Base-by-base conservation (phyloP, 2,329 filamentous ascomycete genomes). In the Emericellopsis cladophorae region DNA sequence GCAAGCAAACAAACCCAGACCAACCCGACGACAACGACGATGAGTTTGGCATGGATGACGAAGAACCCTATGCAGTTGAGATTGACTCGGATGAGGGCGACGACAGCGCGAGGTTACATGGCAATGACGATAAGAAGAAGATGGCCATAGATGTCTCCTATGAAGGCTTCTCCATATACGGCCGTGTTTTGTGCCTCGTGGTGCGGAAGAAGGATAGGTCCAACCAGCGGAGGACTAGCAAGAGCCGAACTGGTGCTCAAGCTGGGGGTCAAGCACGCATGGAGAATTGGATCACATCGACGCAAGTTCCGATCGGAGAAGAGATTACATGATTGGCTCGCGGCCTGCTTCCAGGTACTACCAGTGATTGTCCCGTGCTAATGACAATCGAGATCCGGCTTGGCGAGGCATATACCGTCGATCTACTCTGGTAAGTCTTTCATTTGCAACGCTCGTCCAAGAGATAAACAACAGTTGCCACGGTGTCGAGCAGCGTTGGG, bases 81-180 rank as follows among this genome's bases (percentile, higher is more conserved):
- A 52, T 61, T 42, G 57, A 60, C 44, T 61, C 59, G 43, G 62
- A 61, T 48, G 54, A 48, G 40, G 60, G 64, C 45, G 64, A 64
- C 31, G 54, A 51, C 36, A 54, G 51, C 29, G 44, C 45, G 26
- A 51, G 42, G 29, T 47, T 41, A 8, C 56, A 54, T 37, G 36
- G 36, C 15, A 57, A 58, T 9, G 79, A 84, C 43, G 84, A 94
- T 54, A 93, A 95, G 64, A 95, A 98, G 67, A 96, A 95, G 59
- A 65, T 94, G 51, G 76, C 74, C 16, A 76, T 95, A 66, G 81
- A 83, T 46, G 92, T 90, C 22, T 81, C 79, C 12, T 98, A 96
- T 61, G 88, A 96, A 53, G 90, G 92, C 8, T 96, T 96, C 62
- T 85, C 83, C 51, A 95, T 98, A 54, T 94, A 95, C 62, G 88